Conservation (phyloP, 169 alveolate species). For the Eimeria necatrix region DNA sequence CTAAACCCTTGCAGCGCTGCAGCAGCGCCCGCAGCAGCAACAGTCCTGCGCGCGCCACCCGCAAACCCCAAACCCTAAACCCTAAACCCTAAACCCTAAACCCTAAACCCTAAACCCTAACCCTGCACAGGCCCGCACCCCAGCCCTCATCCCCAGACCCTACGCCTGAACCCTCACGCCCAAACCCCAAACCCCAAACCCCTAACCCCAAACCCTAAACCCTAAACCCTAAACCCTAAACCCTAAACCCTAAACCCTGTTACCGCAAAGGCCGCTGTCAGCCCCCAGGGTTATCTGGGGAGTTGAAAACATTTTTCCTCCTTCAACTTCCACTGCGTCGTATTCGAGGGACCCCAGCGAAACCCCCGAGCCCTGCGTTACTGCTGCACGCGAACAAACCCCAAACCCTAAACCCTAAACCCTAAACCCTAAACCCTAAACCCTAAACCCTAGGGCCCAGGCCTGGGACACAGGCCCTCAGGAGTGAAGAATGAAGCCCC, state of each 20-base stretch:
- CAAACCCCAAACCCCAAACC: not conserved
- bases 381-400: too few species aligned
- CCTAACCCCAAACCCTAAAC: not conserved
- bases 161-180: too few species aligned
- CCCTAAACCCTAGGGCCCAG: too few species aligned
- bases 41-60: not conserved
- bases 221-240: slow-evolving; percentile 2
- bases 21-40: not conserved
- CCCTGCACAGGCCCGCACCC: too few species aligned
- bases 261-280: not conserved
- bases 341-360: not conserved
- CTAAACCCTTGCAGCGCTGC: not conserved
- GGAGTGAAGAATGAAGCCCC: too few species aligned
- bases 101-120: too few species aligned
- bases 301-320: not conserved
- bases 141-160: too few species aligned
- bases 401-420: too few species aligned
- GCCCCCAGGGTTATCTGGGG: not conserved
- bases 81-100: not conserved
- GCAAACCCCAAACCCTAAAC: not conserved
- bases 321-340: not conserved
- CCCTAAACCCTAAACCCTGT: not conserved
- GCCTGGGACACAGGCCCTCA: too few species aligned
- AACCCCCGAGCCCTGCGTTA: not conserved
- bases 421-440: too few species aligned